Evolutionary conservation across 176 grass and related monocot species (phyloP).

Genomic region (Oryza brachyantha): DNA sequence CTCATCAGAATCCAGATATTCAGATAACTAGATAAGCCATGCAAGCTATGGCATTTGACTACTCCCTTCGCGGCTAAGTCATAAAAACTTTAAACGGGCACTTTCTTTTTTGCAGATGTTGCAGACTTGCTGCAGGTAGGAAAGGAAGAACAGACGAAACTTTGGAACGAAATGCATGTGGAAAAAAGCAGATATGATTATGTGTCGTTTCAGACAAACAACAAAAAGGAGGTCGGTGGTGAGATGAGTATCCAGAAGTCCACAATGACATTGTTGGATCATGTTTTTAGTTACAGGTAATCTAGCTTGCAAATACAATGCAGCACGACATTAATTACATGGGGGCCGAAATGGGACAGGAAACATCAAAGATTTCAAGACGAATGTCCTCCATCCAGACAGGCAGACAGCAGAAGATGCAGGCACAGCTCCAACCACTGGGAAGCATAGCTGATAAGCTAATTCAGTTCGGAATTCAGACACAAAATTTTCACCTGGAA

Average conservation of each 20-base stretch:
- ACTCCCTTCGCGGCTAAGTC: constrained; percentile 13
- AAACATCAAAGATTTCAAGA: not conserved
- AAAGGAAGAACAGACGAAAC: not conserved
- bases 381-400: not conserved
- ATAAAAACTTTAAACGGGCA: not conserved
- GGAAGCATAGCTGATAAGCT: not conserved
- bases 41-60: not conserved
- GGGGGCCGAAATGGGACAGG: constrained; percentile 10
- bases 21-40: not conserved
- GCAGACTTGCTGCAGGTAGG: not conserved
- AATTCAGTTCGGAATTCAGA: not conserved
- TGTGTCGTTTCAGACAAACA: not conserved
- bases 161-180: not conserved
- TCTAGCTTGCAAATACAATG: constrained; percentile 9
- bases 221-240: not conserved
- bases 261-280: not conserved
- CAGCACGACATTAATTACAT: not conserved
- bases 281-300: not conserved
- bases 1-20: not conserved
- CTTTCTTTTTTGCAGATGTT: not conserved
- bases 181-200: not conserved
- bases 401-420: constrained; percentile 10
- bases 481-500: not conserved
- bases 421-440: constrained; percentile 13
- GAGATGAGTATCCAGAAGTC: not conserved